A percentile compares a stretch with the other conserved stretches of the same genome.
These are phyloP conservation scores for Gnomoniopsis sp. DNA, from an alignment of 2,329 filamentous ascomycete species.

Conservation along the genomic window DNA sequence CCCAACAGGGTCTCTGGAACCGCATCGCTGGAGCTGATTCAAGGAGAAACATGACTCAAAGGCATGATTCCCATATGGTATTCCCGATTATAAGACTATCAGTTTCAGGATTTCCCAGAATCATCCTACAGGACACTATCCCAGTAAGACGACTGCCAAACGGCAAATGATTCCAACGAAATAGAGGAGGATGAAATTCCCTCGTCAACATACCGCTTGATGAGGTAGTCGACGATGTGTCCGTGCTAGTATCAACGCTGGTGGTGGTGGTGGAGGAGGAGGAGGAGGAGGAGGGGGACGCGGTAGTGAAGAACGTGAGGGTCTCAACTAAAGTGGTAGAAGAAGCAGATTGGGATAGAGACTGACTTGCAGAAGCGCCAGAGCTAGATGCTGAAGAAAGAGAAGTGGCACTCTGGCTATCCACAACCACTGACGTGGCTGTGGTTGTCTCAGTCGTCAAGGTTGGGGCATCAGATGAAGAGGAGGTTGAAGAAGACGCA, in stretches of 20 bases:
- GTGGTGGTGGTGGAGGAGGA: not conserved
- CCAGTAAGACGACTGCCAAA: not conserved
- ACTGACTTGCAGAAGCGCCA: conserved; percentile 20
- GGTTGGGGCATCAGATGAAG: conserved; percentile 21
- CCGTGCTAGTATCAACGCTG: not conserved
- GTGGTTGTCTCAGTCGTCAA: conserved; percentile 25
- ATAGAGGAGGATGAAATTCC: not conserved
- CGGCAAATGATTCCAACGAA: not conserved
- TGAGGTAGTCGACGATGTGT: conserved; percentile 9
- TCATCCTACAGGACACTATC: not conserved
- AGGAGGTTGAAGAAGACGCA: conserved; percentile 16
- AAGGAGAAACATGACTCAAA: not conserved
- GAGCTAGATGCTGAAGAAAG: conserved; percentile 4
- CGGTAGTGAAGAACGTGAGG: conserved; percentile 18
- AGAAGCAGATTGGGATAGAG: conserved; percentile 21
- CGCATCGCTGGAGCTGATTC: not conserved
- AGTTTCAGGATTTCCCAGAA: not conserved
- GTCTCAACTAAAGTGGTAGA: conserved; percentile 17
- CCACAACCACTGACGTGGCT: conserved; percentile 23
- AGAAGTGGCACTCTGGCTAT: conserved; percentile 14
- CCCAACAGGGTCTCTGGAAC: not conserved
- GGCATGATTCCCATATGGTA: not conserved
- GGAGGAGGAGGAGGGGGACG: not conserved
- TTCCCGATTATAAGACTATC: too few species aligned
- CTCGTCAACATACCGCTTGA: conserved; percentile 8